Conservation (phyloP, 164 flowering plant genomes). For the Santalum album region DNA sequence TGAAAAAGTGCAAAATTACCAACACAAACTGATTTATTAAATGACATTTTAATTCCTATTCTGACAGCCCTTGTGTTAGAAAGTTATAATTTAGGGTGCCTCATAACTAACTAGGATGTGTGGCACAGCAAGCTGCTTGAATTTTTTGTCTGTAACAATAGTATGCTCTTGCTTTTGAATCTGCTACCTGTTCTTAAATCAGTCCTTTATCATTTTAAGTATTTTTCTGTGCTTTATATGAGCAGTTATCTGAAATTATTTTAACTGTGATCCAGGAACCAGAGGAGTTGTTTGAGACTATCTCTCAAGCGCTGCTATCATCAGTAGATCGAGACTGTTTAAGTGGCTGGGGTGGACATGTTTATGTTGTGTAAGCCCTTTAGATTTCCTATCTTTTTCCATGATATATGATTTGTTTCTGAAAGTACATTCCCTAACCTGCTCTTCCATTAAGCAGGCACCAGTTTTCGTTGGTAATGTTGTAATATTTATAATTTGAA, state of each 20-base stretch:
- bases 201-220: background rate
- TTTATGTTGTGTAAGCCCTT: constrained; percentile 76
- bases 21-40: no score
- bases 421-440: background rate
- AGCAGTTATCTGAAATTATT: background rate
- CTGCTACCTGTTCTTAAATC: background rate
- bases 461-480: no score
- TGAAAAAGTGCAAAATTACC: no score
- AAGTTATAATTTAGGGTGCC: no score
- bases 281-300: constrained; percentile 82
- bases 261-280: constrained; percentile 51
- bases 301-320: constrained; percentile 84
- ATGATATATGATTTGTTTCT: background rate
- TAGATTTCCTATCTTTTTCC: background rate
- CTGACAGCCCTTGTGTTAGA: no score
- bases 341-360: constrained; percentile 99
- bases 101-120: no score
- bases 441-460: no score
- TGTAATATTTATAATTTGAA: background rate
- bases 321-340: constrained; percentile 89
- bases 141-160: no score
- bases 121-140: no score
- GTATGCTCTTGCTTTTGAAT: background rate
- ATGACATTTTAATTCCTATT: no score
- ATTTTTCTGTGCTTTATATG: background rate